Evolutionary conservation across 1,284 basidiomycete species (phyloP).

Genomic region (Marasmius oreades): DNA sequence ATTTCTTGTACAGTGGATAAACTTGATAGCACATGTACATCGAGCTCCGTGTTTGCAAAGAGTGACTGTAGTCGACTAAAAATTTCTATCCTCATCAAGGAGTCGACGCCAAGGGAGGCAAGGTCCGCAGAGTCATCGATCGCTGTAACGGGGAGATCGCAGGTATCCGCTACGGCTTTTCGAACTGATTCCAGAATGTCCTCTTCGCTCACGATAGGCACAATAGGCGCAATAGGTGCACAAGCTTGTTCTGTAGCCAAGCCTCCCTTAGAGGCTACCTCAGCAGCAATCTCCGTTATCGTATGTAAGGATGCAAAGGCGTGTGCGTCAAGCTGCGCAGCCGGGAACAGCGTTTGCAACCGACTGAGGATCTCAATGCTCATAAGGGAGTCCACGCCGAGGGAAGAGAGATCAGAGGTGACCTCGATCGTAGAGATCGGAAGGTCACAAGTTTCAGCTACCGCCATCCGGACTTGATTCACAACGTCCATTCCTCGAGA

Average conservation of each 20-base stretch:
- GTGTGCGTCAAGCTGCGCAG: slow-evolving; percentile 27
- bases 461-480: slow-evolving; percentile 26
- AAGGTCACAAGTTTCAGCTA: slow-evolving; percentile 44
- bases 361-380: slow-evolving; percentile 45
- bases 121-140: slow-evolving; percentile 35
- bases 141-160: slow-evolving; percentile 30
- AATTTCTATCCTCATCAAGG: slow-evolving; percentile 54
- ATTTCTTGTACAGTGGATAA: slow-evolving; percentile 38
- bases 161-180: slow-evolving; percentile 39
- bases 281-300: slow-evolving; percentile 31
- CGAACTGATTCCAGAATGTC: slow-evolving; percentile 18
- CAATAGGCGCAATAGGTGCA: background rate
- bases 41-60: slow-evolving; percentile 31
- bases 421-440: slow-evolving; percentile 24
- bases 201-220: background rate
- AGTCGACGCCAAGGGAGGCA: slow-evolving; percentile 50
- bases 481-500: background rate
- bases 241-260: background rate
- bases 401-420: slow-evolving; percentile 35
- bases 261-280: slow-evolving; percentile 5
- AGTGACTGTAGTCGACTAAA: slow-evolving; percentile 31
- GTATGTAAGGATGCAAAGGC: slow-evolving; percentile 35
- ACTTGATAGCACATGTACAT: slow-evolving; percentile 29
- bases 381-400: slow-evolving; percentile 57
- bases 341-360: slow-evolving; percentile 33